Conservation (phyloP, 495 filamentous ascomycete genomes). For the Penicillium paradoxum region DNA sequence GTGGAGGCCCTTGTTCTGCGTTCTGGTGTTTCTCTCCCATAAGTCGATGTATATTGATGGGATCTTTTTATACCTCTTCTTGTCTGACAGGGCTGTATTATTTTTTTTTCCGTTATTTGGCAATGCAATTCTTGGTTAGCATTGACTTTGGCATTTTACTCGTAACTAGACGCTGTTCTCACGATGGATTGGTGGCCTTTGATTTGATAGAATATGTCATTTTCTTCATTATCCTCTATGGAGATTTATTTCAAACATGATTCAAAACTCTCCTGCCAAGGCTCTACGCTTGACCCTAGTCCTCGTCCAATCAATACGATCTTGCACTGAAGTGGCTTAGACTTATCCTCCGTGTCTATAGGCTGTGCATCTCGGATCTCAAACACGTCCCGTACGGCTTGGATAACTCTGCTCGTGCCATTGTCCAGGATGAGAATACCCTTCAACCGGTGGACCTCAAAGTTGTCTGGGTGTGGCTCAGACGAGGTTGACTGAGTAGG, state of each 20-base stretch:
- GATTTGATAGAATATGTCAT: background rate
- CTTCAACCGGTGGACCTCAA: slow-evolving; percentile 83
- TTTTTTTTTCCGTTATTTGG: slow-evolving; percentile 15
- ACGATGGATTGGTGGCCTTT: background rate
- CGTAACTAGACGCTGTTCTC: background rate
- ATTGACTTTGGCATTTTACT: background rate
- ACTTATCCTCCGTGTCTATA: slow-evolving; percentile 19
- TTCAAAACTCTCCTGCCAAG: slow-evolving; percentile 35
- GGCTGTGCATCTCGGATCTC: slow-evolving; percentile 69
- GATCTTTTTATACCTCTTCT: slow-evolving; percentile 21
- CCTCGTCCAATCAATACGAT: slow-evolving; percentile 75
- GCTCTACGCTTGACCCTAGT: slow-evolving; percentile 34
- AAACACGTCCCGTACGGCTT: slow-evolving; percentile 90
- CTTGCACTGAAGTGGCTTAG: slow-evolving; percentile 50
- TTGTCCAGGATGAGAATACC: slow-evolving; percentile 60
- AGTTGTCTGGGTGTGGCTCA: slow-evolving; percentile 29
- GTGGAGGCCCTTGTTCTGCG: slow-evolving; percentile 18
- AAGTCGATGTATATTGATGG: slow-evolving; percentile 28
- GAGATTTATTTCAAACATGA: slow-evolving; percentile 19
- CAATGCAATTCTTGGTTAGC: slow-evolving; percentile 17
- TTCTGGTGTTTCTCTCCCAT: slow-evolving; percentile 17
- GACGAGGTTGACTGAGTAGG: background rate
- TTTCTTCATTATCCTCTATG: background rate
- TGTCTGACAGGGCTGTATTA: slow-evolving; percentile 34
- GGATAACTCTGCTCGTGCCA: slow-evolving; percentile 68